phyloP scores from a whole-genome alignment of 2,329 filamentous ascomycete genomes.

The Mycosphaerella sp. region DNA sequence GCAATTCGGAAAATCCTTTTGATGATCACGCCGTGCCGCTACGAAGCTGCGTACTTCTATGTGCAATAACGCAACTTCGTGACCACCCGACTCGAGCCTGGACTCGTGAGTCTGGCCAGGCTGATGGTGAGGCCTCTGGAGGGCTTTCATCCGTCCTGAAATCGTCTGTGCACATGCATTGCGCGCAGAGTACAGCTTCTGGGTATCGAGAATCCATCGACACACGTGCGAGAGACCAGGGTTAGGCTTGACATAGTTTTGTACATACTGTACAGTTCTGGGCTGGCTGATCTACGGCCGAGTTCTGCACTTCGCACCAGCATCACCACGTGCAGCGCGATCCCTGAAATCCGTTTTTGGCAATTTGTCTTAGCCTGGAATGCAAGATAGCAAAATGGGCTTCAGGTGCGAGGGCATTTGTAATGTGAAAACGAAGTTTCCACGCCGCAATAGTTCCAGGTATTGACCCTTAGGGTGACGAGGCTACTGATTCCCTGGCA shows the following conservation, averaged over 20 bases:
- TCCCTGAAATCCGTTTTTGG: not conserved
- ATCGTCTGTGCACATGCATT: not conserved
- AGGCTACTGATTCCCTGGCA: no score
- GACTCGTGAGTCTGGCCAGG: not conserved
- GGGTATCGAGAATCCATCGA: not conserved
- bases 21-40: not conserved
- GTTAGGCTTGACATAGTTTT: not conserved
- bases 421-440: no score
- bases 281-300: not conserved
- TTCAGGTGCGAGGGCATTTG: no score
- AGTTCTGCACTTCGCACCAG: not conserved
- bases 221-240: not conserved
- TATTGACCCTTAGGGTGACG: no score
- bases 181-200: not conserved
- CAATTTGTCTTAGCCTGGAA: conserved; percentile 1
- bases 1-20: not conserved
- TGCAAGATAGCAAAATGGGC: not conserved
- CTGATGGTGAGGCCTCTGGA: no score
- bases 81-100: not conserved
- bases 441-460: no score
- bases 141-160: no score
- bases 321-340: not conserved
- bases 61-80: not conserved
- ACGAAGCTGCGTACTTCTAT: not conserved
- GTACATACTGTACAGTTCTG: not conserved